Base-by-base conservation (phyloP, 148 eudicot genomes). In the Limonium bicolor region DNA sequence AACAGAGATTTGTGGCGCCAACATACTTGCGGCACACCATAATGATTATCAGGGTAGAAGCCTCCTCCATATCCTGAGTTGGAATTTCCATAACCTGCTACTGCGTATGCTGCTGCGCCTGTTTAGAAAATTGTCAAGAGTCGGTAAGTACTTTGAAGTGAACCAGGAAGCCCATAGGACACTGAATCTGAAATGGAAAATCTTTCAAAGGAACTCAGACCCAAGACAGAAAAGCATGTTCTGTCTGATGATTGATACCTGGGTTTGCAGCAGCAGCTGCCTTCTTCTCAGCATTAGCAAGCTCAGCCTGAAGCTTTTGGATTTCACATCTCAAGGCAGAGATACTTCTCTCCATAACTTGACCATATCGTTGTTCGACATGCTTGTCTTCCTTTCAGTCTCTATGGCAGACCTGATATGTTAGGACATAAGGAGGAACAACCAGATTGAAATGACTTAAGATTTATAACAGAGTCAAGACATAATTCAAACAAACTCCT, bases 261-360 rank as follows among this genome's bases (percentile, higher is more conserved):
- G 77, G 75, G 62, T 56, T 53, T 14, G n/a, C n/a, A n/a, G 77
- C 72, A 41, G 74, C 84, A 62, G 67, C 72, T 5, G 77, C 85
- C 46, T 77, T 70, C 63, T 82, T 76, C 70, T 76, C 70, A 0
- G 94, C 88, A 65, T 78, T 55, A 28, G 67, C 70, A 55, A 78
- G 77, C 62, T 86, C 82, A 23, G 68, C 66, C 4, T 57, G 67
- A 17, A 88, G 62, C 49, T 60, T 74, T 27, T 72, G 65, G 19
- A 84, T 70, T 40, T 88, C 92, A 30, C 44, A 64, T 38, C 63
- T 63, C 69, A 72, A 33, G 4, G 78, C 54, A 0, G 43, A 25
- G 60, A 65, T 65, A 35, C 61, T 43, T 32, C 58, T 65, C 62
- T 88, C 92, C 94, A 88, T 74, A 39, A 56, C 67, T 55, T 52